Base-by-base conservation (phyloP, 495 filamentous ascomycete genomes). In the Annulohypoxylon nitens region DNA sequence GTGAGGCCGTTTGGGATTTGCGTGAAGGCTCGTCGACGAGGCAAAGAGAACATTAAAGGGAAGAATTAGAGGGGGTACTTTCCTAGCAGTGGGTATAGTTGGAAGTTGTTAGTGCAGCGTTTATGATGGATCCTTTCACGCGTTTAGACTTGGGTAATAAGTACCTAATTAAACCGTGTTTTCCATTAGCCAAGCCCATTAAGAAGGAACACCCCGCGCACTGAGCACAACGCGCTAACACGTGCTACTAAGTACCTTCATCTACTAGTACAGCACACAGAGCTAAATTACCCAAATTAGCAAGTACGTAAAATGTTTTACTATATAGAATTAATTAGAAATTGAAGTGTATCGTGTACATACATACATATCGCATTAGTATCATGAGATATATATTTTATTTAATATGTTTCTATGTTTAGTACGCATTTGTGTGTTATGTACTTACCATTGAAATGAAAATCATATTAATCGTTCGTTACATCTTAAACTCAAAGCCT, bases 221-320 rank as follows among this genome's bases (percentile, higher is more conserved):
- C 26, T 48, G 20, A 63, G 34, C 54, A 50, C 7, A 51, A 51
- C 73, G 61, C 73, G 73, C n/a, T 61, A 48, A n/a, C 73, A 75
- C 73, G 73, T 75, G 73, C 47, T 74, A 34, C 6, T 25, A 12
- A 18, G n/a, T 54, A 54, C 50, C 50, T 23, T 23, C 20, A 23
- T 23, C 20, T 23, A 23, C 20, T 23, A 23, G 20, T n/a, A 30
- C 50, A 26, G 7, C 0, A 39, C 5, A 30, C 30, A 30, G 30
- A 30, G 30, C 3, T 30, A 30, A 30, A 30, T 30, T 30, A 30
- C 30, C 5, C 5, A 6, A 30, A 30, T 30, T 30, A 30, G 3
- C 5, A 30, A 6, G 30, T 30, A 30, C 20, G 0, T 23, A 23
- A 23, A 23, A 23, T 23, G 20, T 23, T 23, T 23, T 23, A 23